Evolutionary conservation across 2,329 filamentous ascomycete genomes (phyloP), one percentile per base, ranked within the genome.

Genomic region (Ophiostoma himal-ulmi): DNA sequence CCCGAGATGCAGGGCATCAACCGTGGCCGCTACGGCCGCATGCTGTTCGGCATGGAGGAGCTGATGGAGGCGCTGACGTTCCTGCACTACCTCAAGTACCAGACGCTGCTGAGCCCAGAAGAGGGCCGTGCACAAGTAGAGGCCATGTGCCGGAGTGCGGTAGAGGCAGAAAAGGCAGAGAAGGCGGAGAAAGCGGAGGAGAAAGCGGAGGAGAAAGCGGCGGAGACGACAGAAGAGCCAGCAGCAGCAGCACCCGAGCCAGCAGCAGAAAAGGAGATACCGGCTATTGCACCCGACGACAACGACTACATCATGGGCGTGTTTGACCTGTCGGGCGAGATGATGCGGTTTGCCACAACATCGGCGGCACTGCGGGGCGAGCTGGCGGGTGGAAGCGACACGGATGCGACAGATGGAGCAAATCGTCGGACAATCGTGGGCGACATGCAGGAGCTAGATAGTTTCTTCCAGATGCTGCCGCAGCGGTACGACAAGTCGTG

Each of bases 341-440:
- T 98, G 83, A 99, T 99, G 95, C 87, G 94, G 39, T 98, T 97
- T 80, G 93, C 93, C 0, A 95, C 97, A 68, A 94, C 94, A 6
- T 88, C 89, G 36, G 91, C 96, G 78, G 93, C 93, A 0, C 91
- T 93, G 5, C 89, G 83, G 8, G 91, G 90, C 17, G 81, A 79
- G 75, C 78, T 83, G 73, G 83, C 82, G 4, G 81, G 81, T 62
- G 68, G 77, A 73, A 72, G 71, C 73, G 68, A 70, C 72, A 70
- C 68, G 67, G 74, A 30, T 5, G 74, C 72, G 71, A 70, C 68
- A 67, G 74, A 30, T 5, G 74, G 72, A 68, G 71, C 22, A 72
- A 70, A 54, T 73, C 39, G 57, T 17, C 80, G 87, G 54, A 88
- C 88, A 6, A 91, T 98, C 62, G 82, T 98, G 68, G 83, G 86